Evolutionary conservation across 108 stramenopile species (phyloP), one percentile per base, ranked within the genome.

Genomic region (Cyclostephanos invisitatus): DNA sequence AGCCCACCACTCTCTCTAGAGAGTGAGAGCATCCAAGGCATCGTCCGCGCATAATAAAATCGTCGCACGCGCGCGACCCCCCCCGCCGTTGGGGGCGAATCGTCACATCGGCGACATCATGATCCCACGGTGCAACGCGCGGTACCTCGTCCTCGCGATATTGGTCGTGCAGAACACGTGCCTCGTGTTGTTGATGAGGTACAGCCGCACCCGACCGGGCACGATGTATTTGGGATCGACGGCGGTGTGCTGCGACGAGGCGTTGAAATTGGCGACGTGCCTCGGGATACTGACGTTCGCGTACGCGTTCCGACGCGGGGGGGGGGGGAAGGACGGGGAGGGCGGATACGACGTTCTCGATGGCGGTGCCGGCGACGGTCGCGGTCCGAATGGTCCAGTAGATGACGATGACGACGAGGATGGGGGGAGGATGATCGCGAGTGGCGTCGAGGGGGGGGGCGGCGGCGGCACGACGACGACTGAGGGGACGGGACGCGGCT

Each of bases 161-260:
- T 66, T 78, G 14, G 77, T 78, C 0, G 58, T 72, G 0, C 67
- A 67, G 37, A 75, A 75, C 60, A 75, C 65, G 10, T 67, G 74
- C 24, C 59, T 67, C 25, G 92, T 94, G 14, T 53, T 94, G 24
- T 70, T 94, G 57, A 91, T 94, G 91, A 56, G 90, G 67, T 89
- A 86, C 62, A 84, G 89, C 25, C 83, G 93, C 10, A 91, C 89
- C 10, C 62, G 83, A 36, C 76, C 83, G 7, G 87, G 81, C 0
- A 87, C 86, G 10, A 74, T 94, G 66, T 94, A 94, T 68, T 68
- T 94, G 35, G 89, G 91, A 27, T 89, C 89, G 21, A 90, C 93
- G 10, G 93, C 93, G 3, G 93, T 94, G 29, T 89, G 88, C 72
- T 67, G 87, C 50, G 91, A 91, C 87, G 93, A 94, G 77, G 82